Evolutionary conservation across 345 rosid genomes (phyloP).

Genomic region (Dipteronia sinensis): DNA sequence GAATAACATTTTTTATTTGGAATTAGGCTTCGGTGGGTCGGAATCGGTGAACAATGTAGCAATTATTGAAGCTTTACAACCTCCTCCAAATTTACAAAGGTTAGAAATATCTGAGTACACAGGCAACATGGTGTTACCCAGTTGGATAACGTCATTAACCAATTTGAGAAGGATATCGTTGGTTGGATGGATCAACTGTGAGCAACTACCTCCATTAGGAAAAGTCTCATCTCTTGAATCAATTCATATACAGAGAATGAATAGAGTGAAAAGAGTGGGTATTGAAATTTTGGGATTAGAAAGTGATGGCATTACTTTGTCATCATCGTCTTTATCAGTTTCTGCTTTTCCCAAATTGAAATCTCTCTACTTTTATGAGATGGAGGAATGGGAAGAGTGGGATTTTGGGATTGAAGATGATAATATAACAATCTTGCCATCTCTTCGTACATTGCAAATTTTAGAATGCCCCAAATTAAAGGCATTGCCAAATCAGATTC

Average conservation of each 20-base stretch:
- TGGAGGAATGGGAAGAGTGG: neutral
- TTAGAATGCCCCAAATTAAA: neutral
- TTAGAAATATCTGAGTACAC: too few species aligned
- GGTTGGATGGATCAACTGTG: too few species aligned
- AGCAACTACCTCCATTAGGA: too few species aligned
- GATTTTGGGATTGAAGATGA: neutral
- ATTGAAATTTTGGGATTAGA: neutral
- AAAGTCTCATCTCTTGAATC: too few species aligned
- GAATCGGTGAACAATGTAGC: neutral
- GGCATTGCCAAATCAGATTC: neutral
- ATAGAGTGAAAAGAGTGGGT: neutral
- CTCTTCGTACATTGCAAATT: neutral
- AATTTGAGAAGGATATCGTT: too few species aligned
- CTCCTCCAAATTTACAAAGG: too few species aligned
- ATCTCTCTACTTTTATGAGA: accelerated
- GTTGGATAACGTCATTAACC: too few species aligned
- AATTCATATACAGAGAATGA: neutral
- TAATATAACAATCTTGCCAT: neutral
- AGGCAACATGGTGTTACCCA: too few species aligned
- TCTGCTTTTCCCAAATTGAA: neutral
- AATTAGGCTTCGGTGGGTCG: neutral
- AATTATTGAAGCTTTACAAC: too few species aligned
- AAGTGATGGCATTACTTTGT: neutral
- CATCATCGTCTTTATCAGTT: neutral
- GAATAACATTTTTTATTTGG: neutral